Base-by-base conservation (phyloP, 1,139 yeast genomes). In the Hemisphaericaspora xylanilytica region DNA sequence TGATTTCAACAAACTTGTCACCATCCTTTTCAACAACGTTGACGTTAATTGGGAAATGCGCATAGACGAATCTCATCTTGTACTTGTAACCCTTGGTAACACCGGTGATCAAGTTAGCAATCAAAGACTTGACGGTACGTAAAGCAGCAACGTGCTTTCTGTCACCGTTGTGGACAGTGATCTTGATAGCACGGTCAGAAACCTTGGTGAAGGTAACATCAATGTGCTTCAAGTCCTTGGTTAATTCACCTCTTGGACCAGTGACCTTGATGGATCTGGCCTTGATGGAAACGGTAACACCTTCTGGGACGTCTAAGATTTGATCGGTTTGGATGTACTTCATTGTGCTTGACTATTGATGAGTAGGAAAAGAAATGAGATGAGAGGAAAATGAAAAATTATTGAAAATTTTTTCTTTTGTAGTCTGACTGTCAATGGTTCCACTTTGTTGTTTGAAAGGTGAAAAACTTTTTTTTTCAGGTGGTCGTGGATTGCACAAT, bases 41-140 rank as follows among this genome's bases (percentile, higher is more conserved):
- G 59, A 92, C 97, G 75, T 94, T 92, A 77, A 94, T 94, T 71
- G 98, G 99, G 96, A 92, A 92, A 87, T 94, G 98, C 84, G 98
- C 99, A 70, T 92, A 94, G 57, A 92, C 98, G 73, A 89, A 90
- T 81, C 97, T 88, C 96, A 92, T 84, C 89, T 92, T 92, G 95
- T 92, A 92, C 78, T 85, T 83, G 95, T 78, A 92, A 73, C 98
- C 97, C 80, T 85, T 85, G 72, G 98, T 92, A 67, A 92, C 98
- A 85, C 99, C 98, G 56, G 87, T 87, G 77, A 92, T 75, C 82
- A 92, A 74, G 88, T 94, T 92, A 67, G 88, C 70, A 63, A 92
- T 79, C 67, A 92, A 78, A 57, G 97, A 87, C 79, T 89, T 89
- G 73, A 92, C 97, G 52, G 98, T 92, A 82, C 97, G 90, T 71